A percentile compares a stretch with the other conserved stretches of the same genome.
phyloP scores from a whole-genome alignment of 1,284 basidiomycete species.

The Boletus smithii region DNA sequence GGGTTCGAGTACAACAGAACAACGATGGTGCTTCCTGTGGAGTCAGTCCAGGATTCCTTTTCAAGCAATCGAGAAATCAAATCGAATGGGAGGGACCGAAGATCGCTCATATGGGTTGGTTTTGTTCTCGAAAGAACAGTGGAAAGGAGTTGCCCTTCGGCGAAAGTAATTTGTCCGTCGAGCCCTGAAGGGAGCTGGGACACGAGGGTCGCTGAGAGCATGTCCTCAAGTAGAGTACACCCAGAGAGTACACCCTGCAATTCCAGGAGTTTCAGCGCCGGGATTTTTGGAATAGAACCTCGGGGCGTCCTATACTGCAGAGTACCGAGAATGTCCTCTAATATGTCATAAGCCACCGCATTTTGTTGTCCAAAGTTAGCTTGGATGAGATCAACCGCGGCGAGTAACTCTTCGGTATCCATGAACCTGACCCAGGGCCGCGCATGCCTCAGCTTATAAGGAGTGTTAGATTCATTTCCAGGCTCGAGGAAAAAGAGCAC shows the following conservation, averaged over 20 bases:
- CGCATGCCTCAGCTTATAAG: conserved; percentile 33
- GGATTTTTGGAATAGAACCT: conserved; percentile 23
- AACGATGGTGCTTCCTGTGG: conserved; percentile 40
- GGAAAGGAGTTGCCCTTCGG: conserved; percentile 14
- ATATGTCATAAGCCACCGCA: conserved; percentile 27
- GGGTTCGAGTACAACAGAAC: conserved; percentile 42
- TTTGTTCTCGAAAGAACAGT: conserved; percentile 23
- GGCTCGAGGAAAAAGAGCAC: too few relatives aligned
- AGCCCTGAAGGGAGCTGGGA: conserved; percentile 43
- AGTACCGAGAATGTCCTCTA: conserved; percentile 32
- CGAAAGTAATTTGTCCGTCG: conserved; percentile 33
- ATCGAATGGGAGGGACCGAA: conserved; percentile 22
- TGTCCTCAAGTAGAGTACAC: conserved; percentile 41
- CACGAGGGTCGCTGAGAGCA: conserved; percentile 44
- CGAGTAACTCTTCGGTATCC: conserved; percentile 35
- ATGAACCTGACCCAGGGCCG: conserved; percentile 51
- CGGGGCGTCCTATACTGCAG: conserved; percentile 12
- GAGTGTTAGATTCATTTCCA: not conserved
- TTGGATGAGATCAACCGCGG: conserved; percentile 34
- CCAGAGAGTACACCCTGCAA: conserved; percentile 37
- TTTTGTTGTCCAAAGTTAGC: conserved; percentile 20
- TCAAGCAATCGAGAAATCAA: conserved; percentile 36
- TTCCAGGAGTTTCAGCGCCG: conserved; percentile 35
- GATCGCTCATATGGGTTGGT: conserved; percentile 26
- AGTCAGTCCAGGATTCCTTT: conserved; percentile 39